These are phyloP conservation scores for Kewa caespitosa DNA, from an alignment of 179 eudicot genomes.

Conservation along the genomic window DNA sequence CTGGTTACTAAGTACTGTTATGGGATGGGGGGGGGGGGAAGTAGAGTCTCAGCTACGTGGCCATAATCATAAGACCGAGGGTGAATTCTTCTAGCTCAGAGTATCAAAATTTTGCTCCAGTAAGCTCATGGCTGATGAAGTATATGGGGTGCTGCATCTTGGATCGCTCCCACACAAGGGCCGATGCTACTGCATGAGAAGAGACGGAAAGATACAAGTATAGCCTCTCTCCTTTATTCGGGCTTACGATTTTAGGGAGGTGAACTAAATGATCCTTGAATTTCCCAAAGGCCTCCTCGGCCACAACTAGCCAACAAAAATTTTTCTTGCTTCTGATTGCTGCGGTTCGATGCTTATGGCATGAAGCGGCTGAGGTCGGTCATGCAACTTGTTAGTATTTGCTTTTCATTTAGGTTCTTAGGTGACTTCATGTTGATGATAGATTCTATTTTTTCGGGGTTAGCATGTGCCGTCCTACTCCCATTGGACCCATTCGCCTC, in stretches of 20 bases:
- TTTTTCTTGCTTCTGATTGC: background rate
- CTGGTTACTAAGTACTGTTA: no score
- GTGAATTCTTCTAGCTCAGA: background rate
- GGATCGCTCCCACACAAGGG: background rate
- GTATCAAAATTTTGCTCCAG: no score
- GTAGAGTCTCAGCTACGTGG: background rate
- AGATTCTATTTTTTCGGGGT: background rate
- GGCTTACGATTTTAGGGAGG: background rate
- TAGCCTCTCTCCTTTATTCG: background rate
- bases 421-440: no score
- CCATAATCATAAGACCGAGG: background rate
- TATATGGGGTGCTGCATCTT: background rate
- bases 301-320: background rate
- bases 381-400: background rate
- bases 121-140: background rate
- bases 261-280: background rate
- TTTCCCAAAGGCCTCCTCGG: no score
- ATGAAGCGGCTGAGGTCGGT: background rate
- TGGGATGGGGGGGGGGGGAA: no score
- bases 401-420: background rate
- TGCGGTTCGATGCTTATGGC: no score
- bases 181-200: no score
- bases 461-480: no score
- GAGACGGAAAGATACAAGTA: background rate
- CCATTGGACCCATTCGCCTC: no score